Conservation (phyloP, 768 basidiomycete genomes). For the Polyporus arcularius region DNA sequence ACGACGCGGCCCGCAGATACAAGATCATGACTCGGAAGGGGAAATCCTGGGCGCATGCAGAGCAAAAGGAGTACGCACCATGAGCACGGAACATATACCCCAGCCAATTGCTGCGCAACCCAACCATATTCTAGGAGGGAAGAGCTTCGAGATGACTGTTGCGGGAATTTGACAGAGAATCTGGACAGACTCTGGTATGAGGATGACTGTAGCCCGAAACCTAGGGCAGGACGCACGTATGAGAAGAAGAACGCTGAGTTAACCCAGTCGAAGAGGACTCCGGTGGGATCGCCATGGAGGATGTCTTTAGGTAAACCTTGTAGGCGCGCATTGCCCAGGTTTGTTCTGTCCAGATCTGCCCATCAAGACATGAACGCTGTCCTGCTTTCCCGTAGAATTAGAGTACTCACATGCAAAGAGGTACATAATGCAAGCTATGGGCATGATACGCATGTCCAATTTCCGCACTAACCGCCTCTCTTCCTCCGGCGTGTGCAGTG, state of each 20-base stretch:
- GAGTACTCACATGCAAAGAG: constrained; percentile 67
- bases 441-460: constrained; percentile 67
- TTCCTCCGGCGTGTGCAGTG: constrained; percentile 30
- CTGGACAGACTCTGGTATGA: constrained; percentile 34
- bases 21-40: no score
- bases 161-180: constrained; percentile 73
- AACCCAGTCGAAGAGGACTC: constrained; percentile 74
- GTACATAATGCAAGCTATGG: constrained; percentile 72
- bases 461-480: constrained; percentile 62
- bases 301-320: constrained; percentile 66
- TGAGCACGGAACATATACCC: constrained; percentile 73
- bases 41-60: neutral
- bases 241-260: constrained; percentile 80
- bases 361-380: neutral
- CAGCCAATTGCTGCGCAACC: constrained; percentile 67
- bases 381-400: neutral
- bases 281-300: constrained; percentile 68
- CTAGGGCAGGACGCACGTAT: constrained; percentile 51
- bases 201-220: neutral
- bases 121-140: constrained; percentile 69
- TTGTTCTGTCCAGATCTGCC: constrained; percentile 68
- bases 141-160: constrained; percentile 63
- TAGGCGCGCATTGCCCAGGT: constrained; percentile 77
- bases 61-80: constrained; percentile 41
- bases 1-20: no score